Base-by-base conservation (phyloP, 2,329 filamentous ascomycete species). In the Monosporascus sp. region DNA sequence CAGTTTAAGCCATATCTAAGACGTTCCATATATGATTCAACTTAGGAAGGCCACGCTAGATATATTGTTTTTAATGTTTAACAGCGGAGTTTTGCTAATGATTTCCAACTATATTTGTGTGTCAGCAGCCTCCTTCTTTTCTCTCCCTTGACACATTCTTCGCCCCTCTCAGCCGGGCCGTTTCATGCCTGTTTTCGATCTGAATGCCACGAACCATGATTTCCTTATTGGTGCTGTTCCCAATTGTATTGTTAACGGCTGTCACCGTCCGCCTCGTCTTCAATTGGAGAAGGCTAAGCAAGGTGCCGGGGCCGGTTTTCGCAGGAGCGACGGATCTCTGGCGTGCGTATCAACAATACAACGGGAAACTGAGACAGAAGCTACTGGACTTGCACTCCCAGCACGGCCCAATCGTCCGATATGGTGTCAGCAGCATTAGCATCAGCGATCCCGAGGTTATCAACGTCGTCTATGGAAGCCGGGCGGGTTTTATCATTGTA, bases 401-500 rank as follows among this genome's bases (percentile, higher is more conserved):
- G 31, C 48, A 62, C 41, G 64, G 62, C 0, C 58, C 58, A 1
- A 55, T 66, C 9, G 59, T 66, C 4, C 59, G 64, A 14, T 64
- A 63, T 36, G 62, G 64, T 5, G 62, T 62, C 8, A 52, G 57
- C 6, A 61, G 55, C 20, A 52, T 65, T 25, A 65, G 62, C 25
- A 60, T 66, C 31, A 65, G 49, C 35, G 63, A 66, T 27, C 62
- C 62, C 3, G 62, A 62, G 36, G 57, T 61, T 15, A 62, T 65
- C 31, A 58, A 52, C 7, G 47, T 61, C 7, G 60, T 61, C 6
- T 66, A 65, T n/a, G 60, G 60, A 24, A 62, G 59, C 43, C 58
- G 62, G 22, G 53, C 53, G 2, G 61, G 61, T 0, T 65, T 65
- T 48, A 57, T 57, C 20, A 64, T 58, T 25, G 62, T 60, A 62